These are phyloP conservation scores for Hypoxylon fragiforme DNA, from an alignment of 495 filamentous ascomycete genomes.

Conservation along the genomic window DNA sequence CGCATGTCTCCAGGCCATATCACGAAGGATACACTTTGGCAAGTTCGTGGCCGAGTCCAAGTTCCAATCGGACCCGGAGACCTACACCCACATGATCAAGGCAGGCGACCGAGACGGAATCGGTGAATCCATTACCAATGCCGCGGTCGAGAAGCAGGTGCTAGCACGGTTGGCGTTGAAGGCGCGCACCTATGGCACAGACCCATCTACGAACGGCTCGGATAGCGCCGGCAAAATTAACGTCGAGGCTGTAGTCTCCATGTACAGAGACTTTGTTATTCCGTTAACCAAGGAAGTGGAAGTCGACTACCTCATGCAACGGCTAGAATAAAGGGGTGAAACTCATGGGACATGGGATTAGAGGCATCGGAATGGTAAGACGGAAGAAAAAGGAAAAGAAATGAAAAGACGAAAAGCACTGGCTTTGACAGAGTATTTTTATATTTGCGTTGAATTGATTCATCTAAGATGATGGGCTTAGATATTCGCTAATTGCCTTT, in stretches of 20 bases:
- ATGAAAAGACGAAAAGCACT: too few relatives aligned
- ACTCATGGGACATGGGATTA: not conserved
- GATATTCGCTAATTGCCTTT: constrained; percentile 70
- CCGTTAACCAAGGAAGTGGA: constrained; percentile 97
- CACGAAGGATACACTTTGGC: constrained; percentile 92
- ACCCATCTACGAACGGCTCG: constrained; percentile 65
- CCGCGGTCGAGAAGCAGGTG: constrained; percentile 87
- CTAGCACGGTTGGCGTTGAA: constrained; percentile 85
- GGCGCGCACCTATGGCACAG: constrained; percentile 92
- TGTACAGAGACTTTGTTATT: constrained; percentile 96
- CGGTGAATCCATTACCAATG: constrained; percentile 86
- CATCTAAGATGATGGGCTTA: constrained; percentile 52
- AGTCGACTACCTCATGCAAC: constrained; percentile 96
- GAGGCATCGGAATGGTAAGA: too few relatives aligned
- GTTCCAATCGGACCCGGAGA: constrained; percentile 80
- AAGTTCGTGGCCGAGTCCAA: constrained; percentile 99
- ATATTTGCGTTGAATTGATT: constrained; percentile 11
- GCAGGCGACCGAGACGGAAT: constrained; percentile 78
- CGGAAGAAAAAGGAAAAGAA: too few relatives aligned
- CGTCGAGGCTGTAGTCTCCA: constrained; percentile 85
- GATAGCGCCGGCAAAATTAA: constrained; percentile 70
- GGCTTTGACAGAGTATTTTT: too few relatives aligned
- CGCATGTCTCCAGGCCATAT: constrained; percentile 85
- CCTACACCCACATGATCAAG: constrained; percentile 78
- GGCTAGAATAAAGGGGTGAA: constrained; percentile 56